phyloP scores from a whole-genome alignment of 2,329 filamentous ascomycete genomes.

The Talaromyces sp. region DNA sequence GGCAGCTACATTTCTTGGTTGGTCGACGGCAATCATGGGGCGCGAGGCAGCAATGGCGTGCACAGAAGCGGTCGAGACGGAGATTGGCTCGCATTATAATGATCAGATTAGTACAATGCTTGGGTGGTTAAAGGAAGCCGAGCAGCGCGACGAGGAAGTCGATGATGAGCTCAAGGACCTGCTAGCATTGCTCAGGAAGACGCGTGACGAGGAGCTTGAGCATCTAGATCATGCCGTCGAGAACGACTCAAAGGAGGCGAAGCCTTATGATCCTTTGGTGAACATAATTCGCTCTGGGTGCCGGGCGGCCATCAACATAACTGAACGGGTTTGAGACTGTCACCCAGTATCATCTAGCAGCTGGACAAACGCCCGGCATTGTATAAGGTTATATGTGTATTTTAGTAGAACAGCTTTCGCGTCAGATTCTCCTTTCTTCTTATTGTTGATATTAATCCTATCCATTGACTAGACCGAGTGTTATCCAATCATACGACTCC shows the following conservation, averaged over 20 bases:
- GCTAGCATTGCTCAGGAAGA: conserved; percentile 69
- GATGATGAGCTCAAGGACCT: conserved; percentile 72
- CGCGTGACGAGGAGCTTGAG: conserved; percentile 93
- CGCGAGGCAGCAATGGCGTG: conserved; percentile 97
- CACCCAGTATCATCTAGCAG: background rate
- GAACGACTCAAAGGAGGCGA: conserved; percentile 84
- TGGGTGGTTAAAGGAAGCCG: conserved; percentile 73
- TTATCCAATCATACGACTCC: background rate
- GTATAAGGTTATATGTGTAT: background rate
- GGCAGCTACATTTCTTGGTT: conserved; percentile 76
- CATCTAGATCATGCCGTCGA: conserved; percentile 93
- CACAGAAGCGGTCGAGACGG: conserved; percentile 92
- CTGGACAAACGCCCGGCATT: background rate
- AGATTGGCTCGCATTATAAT: conserved; percentile 96
- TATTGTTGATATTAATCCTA: background rate
- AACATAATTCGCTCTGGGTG: conserved; percentile 87
- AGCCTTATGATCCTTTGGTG: conserved; percentile 84
- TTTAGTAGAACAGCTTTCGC: background rate
- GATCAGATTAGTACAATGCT: conserved; percentile 78
- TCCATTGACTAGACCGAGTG: background rate
- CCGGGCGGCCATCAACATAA: conserved; percentile 87
- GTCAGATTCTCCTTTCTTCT: background rate
- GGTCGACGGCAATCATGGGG: conserved; percentile 83
- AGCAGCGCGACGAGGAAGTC: conserved; percentile 71
- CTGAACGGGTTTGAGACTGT: conserved; percentile 37